Evolutionary conservation across 1,284 basidiomycete species (phyloP).

Genomic region (Hemileia vastatrix): DNA sequence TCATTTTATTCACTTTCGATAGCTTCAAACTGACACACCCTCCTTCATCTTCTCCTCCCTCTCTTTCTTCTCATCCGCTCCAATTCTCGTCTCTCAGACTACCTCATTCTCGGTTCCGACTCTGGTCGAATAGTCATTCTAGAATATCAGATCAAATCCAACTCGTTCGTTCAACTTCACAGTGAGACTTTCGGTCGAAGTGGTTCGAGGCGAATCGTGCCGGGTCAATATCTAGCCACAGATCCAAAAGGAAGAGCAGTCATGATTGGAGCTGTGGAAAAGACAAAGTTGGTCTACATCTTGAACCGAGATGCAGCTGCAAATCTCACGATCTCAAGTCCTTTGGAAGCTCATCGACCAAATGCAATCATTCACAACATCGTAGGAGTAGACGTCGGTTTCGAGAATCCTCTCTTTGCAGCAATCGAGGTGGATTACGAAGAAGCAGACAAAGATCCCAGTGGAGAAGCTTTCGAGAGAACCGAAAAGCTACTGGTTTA

Average conservation of each 20-base stretch:
- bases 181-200: slow-evolving; percentile 41
- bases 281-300: slow-evolving; percentile 41
- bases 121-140: slow-evolving; percentile 40
- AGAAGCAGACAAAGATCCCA: slow-evolving; percentile 39
- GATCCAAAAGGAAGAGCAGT: slow-evolving; percentile 42
- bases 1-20: too few relatives aligned
- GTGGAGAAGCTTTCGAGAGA: slow-evolving; percentile 35
- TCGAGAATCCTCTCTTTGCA: slow-evolving; percentile 42
- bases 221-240: slow-evolving; percentile 41
- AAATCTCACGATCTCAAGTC: slow-evolving; percentile 42
- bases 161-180: slow-evolving; percentile 37
- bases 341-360: slow-evolving; percentile 39
- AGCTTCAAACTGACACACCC: too few relatives aligned
- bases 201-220: slow-evolving; percentile 39
- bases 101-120: slow-evolving; percentile 41
- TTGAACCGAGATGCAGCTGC: slow-evolving; percentile 42
- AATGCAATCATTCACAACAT: slow-evolving; percentile 39
- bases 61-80: background rate
- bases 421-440: slow-evolving; percentile 42
- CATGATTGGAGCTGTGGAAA: slow-evolving; percentile 42
- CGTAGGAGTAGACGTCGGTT: slow-evolving; percentile 41
- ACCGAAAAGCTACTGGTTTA: slow-evolving; percentile 39
- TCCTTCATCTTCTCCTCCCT: background rate
- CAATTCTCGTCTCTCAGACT: too few relatives aligned
- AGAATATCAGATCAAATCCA: slow-evolving; percentile 35